Conservation (phyloP, 1,139 yeast species). For the Citeromyces hawaiiensis region DNA sequence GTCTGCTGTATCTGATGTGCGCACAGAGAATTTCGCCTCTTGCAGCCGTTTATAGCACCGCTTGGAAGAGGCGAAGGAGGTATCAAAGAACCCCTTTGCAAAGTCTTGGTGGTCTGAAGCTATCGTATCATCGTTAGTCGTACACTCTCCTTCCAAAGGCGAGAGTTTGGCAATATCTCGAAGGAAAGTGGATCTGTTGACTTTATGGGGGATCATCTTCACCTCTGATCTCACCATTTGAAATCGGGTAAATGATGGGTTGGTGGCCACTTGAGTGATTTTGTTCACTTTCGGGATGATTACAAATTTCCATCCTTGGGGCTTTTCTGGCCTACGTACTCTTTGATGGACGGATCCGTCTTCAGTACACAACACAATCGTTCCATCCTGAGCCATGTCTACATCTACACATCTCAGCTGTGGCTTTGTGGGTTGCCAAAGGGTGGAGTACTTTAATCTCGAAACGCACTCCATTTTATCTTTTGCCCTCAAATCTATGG, state of each 20-base stretch:
- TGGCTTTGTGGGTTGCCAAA: constrained; percentile 42
- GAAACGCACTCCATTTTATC: constrained; percentile 18
- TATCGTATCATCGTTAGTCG: neutral
- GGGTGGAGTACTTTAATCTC: constrained; percentile 22
- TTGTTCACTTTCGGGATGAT: constrained; percentile 40
- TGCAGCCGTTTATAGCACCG: neutral
- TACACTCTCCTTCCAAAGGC: constrained; percentile 12
- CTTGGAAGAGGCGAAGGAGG: neutral
- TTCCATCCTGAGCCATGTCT: constrained; percentile 58
- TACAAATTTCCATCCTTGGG: constrained; percentile 33
- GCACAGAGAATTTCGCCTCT: neutral
- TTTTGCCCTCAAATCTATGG: constrained; percentile 13
- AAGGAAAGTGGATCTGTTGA: constrained; percentile 28
- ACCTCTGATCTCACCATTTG: constrained; percentile 56
- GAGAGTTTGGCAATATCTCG: constrained; percentile 38
- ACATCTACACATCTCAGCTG: constrained; percentile 45
- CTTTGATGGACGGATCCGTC: constrained; percentile 52
- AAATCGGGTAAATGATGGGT: constrained; percentile 54
- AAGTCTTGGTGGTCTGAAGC: neutral
- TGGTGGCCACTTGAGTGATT: constrained; percentile 48
- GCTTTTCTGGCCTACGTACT: constrained; percentile 13
- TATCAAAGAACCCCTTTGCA: neutral
- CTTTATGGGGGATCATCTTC: constrained; percentile 35
- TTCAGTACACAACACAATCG: constrained; percentile 50
- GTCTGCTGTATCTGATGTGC: neutral